A percentile compares a stretch with the other conserved stretches of the same genome.
These are phyloP conservation scores for Flammula alnicola DNA, from an alignment of 1,284 basidiomycete genomes.

Conservation along the genomic window DNA sequence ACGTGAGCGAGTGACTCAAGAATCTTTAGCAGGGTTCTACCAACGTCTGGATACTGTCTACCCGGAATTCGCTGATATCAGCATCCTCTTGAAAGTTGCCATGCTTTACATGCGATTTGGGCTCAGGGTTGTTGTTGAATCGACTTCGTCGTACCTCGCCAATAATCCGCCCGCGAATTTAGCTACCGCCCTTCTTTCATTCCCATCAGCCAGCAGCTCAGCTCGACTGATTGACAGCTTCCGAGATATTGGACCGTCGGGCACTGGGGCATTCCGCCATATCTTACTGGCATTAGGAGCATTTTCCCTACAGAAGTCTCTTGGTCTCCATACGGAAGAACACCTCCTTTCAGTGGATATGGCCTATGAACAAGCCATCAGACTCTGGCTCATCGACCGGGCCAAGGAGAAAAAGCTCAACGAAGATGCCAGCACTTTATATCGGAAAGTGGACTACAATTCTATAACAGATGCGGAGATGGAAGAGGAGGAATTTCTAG, in stretches of 20 bases:
- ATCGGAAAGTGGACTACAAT: conserved; percentile 70
- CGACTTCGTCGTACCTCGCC: conserved; percentile 18
- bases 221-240: conserved; percentile 37
- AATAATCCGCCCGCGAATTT: conserved; percentile 25
- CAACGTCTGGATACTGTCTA: conserved; percentile 65
- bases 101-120: conserved; percentile 77
- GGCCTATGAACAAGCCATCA: conserved; percentile 75
- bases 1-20: conserved; percentile 67
- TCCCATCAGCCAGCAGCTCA: conserved; percentile 56
- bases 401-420: conserved; percentile 70
- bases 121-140: conserved; percentile 59
- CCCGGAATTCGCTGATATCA: conserved; percentile 72
- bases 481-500: conserved; percentile 83
- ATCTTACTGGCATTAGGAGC: conserved; percentile 60
- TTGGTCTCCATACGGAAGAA: conserved; percentile 36
- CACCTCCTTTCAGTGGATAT: conserved; percentile 44
- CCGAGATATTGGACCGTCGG: conserved; percentile 24
- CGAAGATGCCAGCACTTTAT: conserved; percentile 76
- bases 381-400: conserved; percentile 85
- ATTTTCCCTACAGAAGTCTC: conserved; percentile 47
- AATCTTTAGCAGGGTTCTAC: conserved; percentile 65
- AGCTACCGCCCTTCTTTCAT: conserved; percentile 47
- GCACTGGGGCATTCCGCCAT: conserved; percentile 37
- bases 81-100: conserved; percentile 66
- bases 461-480: conserved; percentile 72